Evolutionary conservation across 495 filamentous ascomycete species (phyloP), one percentile per base, ranked within the genome.

Genomic region (Daldinia vernicosa): DNA sequence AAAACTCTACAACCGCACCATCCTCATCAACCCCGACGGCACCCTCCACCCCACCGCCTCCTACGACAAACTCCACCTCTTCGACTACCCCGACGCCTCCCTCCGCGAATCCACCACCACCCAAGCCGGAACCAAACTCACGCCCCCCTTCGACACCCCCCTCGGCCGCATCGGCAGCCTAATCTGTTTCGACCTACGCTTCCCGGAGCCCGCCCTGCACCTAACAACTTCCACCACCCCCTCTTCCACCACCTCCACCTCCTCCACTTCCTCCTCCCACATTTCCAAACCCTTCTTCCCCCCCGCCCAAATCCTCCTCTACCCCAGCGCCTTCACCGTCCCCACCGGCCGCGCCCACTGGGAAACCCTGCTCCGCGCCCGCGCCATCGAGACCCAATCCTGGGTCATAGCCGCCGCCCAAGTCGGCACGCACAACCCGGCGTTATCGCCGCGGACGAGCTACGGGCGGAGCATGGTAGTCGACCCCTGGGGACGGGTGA

Each of bases 141-240:
- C 74, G 2, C 80, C 87, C 0, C 95, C 95, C 0, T 92, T 97
- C 74, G 79, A 87, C 4, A 95, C 91, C 0, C 77, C 86, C 0
- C 74, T 97, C 9, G 95, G 94, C 0, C 87, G 87, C 28, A 84
- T 98, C 2, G 95, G 92, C 4, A 76, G 91, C 24, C 83, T 89
- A 24, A 96, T 97, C 26, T 98, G 95, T 77, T 98, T 97, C 77
- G 95, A 98, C 81, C 86, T 94, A 40, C 91, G 95, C 0, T 98
- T 97, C 70, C 91, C 94, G 0, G 93, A 97, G 68, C 86, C 90
- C 11, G 84, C 87, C 3, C 79, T 95, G 14, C 81, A 88, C 5
- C 83, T 98, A 17, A 86, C 85, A 14, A 85, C 87, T 0, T 12
- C 47, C 17, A 11, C 43, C 24, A n/a, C 11, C 22, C 1, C 47